Evolutionary conservation across 2,329 filamentous ascomycete species (phyloP).

Genomic region (Acrocalymma vagum): DNA sequence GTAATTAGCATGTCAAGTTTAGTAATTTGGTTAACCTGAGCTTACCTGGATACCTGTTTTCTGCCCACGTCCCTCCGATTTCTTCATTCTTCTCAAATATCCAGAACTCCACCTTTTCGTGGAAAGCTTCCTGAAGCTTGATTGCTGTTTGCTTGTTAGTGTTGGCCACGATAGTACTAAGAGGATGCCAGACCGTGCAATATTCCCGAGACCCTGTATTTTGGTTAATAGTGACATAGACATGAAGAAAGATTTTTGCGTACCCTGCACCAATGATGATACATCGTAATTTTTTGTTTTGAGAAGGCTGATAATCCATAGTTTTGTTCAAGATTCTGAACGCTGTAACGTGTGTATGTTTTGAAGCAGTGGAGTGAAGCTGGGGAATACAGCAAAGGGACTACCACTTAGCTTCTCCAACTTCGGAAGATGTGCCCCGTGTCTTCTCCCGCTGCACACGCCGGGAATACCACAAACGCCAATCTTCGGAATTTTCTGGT

Average conservation of each 20-base stretch:
- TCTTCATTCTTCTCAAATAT: conserved; percentile 50
- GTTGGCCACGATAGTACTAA: neutral
- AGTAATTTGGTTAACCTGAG: no score
- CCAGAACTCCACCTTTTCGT: conserved; percentile 3
- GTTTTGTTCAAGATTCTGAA: no score
- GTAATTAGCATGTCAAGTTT: no score
- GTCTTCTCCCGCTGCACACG: no score
- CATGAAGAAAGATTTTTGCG: neutral
- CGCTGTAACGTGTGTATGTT: no score
- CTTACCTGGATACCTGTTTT: conserved; percentile 41
- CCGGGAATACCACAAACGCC: no score
- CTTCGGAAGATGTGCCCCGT: no score
- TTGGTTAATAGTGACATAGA: neutral
- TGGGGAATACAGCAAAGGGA: no score
- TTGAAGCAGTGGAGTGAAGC: no score
- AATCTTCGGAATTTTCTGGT: no score
- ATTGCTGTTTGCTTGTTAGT: neutral
- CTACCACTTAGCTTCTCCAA: no score
- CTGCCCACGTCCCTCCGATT: conserved; percentile 52
- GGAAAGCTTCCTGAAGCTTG: conserved; percentile 1
- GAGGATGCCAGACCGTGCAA: neutral
- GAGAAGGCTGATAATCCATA: neutral
- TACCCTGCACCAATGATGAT: conserved; percentile 5
- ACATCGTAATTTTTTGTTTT: conserved; percentile 3
- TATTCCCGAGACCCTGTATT: conserved; percentile 1